phyloP scores from a whole-genome alignment of 192 early-diverging fungal genomes.

The Piromyces finnis region DNA sequence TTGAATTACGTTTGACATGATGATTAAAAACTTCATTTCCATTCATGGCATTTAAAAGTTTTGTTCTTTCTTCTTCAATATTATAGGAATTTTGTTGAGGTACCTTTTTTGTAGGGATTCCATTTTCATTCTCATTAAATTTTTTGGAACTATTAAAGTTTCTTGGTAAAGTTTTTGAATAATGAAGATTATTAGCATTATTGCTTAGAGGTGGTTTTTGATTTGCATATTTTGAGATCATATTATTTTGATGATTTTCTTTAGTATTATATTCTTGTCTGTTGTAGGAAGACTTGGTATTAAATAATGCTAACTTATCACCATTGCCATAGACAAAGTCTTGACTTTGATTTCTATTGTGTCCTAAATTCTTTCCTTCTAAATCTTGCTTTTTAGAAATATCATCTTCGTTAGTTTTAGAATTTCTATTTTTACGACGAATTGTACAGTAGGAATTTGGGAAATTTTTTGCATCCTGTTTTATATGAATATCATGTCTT shows the following conservation, averaged over 20 bases:
- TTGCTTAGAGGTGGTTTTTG: too few relatives aligned
- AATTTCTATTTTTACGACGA: neutral
- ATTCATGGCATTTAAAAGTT: neutral
- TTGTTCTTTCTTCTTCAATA: neutral
- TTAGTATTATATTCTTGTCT: neutral
- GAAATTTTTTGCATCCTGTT: neutral
- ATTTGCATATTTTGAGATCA: neutral
- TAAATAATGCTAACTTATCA: neutral
- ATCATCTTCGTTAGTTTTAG: neutral
- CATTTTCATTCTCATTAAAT: neutral
- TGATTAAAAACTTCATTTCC: neutral
- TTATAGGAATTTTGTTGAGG: neutral
- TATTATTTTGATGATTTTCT: neutral
- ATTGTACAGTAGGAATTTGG: neutral
- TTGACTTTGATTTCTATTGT: neutral
- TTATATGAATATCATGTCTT: neutral
- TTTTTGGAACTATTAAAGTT: neutral
- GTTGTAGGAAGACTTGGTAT: neutral
- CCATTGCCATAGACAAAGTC: neutral
- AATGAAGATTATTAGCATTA: neutral
- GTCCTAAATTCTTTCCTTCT: neutral
- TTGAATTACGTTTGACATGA: neutral
- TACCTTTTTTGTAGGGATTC: neutral
- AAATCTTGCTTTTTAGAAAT: neutral
- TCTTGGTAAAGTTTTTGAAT: neutral